Evolutionary conservation across 2,329 filamentous ascomycete species (phyloP), one percentile per base, ranked within the genome.

Genomic region (Fusarium irregulare): DNA sequence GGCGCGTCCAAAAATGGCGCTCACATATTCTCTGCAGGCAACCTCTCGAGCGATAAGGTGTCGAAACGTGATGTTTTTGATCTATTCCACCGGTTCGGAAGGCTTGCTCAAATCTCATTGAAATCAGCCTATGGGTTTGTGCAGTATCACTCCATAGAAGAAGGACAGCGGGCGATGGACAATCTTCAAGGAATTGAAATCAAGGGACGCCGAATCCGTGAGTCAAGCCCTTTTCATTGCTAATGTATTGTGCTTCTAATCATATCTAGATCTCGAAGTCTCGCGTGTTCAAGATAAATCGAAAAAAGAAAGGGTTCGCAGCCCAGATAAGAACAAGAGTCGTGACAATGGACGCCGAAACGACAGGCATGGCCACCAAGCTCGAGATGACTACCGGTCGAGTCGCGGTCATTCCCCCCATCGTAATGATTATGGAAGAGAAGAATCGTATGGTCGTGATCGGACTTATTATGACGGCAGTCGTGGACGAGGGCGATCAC

Each of bases 91-190:
- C 87, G 86, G 60, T 94, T 93, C 77, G 96, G 96, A 56, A 91
- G 91, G 66, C 84, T 99, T 48, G 95, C 94, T 3, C 96, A 99
- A 78, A 96, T 98, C 64, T 97, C 94, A 1, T 93, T 98, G 74
- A 98, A 98, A 80, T 94, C 96, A 71, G 94, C 94, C 3, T 98
- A 97, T 80, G 96, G 96, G 3, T 99, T 98, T 77, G 94, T 98
- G 37, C 96, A 98, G 78, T 99, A 97, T 72, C 87, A 97, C 71
- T 91, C 93, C 30, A 83, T 90, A 6, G 85, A 87, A 4, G 91
- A 95, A 76, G 97, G 94, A 70, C 85, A 87, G 60, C 85, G 86
- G 47, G 95, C 95, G 7, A 86, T 98, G 73, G 85, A 92, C 37
- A 86, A 86, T 37, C 89, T 98, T 66, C 93, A 98, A 80, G 93